Conservation (phyloP, 1,284 basidiomycete species). For the Ceratobasidium papillatum region DNA sequence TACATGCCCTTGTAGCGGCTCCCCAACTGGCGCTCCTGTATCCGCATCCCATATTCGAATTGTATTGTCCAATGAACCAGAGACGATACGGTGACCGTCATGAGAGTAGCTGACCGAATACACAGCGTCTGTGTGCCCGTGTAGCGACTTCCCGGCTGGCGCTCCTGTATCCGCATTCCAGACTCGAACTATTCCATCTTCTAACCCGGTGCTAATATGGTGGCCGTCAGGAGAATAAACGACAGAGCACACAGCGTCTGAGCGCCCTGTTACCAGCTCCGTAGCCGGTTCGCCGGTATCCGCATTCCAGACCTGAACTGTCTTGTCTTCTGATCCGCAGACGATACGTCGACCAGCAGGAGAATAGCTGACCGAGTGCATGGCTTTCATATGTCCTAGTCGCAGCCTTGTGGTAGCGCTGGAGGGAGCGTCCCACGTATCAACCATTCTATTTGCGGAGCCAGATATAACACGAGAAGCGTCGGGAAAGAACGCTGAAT, state of each 20-base stretch:
- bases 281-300: background rate
- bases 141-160: background rate
- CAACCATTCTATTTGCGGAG: background rate
- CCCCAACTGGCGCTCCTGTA: background rate
- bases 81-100: background rate
- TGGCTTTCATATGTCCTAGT: background rate
- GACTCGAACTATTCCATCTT: background rate
- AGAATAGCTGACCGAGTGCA: background rate
- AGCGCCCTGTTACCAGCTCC: background rate
- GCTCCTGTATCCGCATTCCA: background rate
- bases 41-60: background rate
- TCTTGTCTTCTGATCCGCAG: background rate
- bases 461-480: background rate
- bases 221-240: slow-evolving; percentile 8
- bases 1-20: background rate
- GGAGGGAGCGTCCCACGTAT: background rate
- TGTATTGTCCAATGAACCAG: background rate
- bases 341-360: background rate
- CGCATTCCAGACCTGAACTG: background rate
- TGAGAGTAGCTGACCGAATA: slow-evolving; percentile 5
- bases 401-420: background rate
- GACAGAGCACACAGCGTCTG: background rate
- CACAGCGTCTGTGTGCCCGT: background rate
- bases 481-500: slow-evolving; percentile 16
- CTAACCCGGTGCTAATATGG: slow-evolving; percentile 2